These are phyloP conservation scores for Lactarius indigo DNA, from an alignment of 768 basidiomycete genomes.

Conservation along the genomic window DNA sequence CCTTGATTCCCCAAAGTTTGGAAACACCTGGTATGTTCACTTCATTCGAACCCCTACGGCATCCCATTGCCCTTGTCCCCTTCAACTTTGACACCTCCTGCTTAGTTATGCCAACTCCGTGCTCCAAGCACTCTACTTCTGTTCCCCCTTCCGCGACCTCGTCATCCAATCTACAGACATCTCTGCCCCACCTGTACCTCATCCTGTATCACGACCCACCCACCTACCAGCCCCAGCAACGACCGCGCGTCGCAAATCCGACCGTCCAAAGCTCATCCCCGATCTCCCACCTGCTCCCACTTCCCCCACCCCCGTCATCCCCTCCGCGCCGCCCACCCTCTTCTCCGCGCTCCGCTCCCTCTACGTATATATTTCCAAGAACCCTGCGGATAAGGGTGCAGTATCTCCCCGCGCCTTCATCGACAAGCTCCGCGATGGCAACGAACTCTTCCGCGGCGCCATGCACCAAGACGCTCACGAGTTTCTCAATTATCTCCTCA, in stretches of 20 bases:
- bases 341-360: slow-evolving; percentile 93
- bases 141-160: slow-evolving; percentile 87
- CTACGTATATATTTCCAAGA: slow-evolving; percentile 77
- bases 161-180: slow-evolving; percentile 66
- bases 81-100: neutral
- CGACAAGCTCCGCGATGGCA: slow-evolving; percentile 88
- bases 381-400: slow-evolving; percentile 76
- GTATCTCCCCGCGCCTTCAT: slow-evolving; percentile 89
- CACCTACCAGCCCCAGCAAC: slow-evolving; percentile 32
- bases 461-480: slow-evolving; percentile 99
- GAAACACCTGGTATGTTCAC: slow-evolving; percentile 81
- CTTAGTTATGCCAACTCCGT: slow-evolving; percentile 97
- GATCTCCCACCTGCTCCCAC: slow-evolving; percentile 34
- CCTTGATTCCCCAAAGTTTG: slow-evolving; percentile 55
- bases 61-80: neutral
- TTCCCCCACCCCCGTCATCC: slow-evolving; percentile 44
- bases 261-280: slow-evolving; percentile 44
- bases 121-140: slow-evolving; percentile 94
- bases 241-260: slow-evolving; percentile 49
- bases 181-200: slow-evolving; percentile 40
- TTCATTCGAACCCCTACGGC: neutral
- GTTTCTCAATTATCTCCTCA: slow-evolving; percentile 91
- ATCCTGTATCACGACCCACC: slow-evolving; percentile 27
- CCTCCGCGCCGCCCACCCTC: slow-evolving; percentile 65
- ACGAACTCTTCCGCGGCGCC: slow-evolving; percentile 84